Percentiles rank a stretch among this genome's conserved stretches.
Evolutionary conservation across 306 rosid genomes (phyloP).

Genomic region (Trifolium repens): DNA sequence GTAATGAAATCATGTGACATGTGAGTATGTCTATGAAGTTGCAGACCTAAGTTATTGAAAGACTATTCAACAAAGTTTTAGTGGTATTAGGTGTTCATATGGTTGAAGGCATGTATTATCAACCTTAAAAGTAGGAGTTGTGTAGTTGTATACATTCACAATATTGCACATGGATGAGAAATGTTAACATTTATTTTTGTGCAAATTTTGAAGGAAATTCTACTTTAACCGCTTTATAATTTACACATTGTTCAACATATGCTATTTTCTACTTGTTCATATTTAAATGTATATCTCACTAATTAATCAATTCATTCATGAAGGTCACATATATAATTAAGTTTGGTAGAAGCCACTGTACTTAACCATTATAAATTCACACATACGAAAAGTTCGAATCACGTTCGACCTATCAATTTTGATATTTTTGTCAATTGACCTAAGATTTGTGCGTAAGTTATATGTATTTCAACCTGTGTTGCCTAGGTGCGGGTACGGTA

Average conservation of each 20-base stretch:
- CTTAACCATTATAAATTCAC: no score
- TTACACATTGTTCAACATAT: not conserved
- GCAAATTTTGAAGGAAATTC: not conserved
- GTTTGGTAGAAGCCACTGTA: no score
- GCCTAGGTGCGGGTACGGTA: no score
- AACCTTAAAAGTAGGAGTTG: conserved; percentile 18
- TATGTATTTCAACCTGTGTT: no score
- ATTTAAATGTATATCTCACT: no score
- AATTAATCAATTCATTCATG: no score
- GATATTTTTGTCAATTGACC: no score
- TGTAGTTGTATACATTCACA: conserved; percentile 13
- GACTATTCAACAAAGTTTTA: conserved; percentile 15
- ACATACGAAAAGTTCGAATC: no score
- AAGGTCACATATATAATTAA: no score
- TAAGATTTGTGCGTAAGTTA: no score
- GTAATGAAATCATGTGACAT: conserved; percentile 39
- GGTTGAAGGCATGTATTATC: conserved; percentile 21
- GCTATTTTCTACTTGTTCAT: not conserved
- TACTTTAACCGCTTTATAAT: not conserved
- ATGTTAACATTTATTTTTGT: conserved; percentile 18
- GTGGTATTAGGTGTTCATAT: not conserved
- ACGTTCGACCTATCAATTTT: no score
- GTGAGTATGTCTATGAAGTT: conserved; percentile 41
- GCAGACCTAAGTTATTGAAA: conserved; percentile 35
- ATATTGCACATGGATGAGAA: conserved; percentile 6